Conservation (phyloP, 2,329 filamentous ascomycete species). For the Hortaea werneckii region DNA sequence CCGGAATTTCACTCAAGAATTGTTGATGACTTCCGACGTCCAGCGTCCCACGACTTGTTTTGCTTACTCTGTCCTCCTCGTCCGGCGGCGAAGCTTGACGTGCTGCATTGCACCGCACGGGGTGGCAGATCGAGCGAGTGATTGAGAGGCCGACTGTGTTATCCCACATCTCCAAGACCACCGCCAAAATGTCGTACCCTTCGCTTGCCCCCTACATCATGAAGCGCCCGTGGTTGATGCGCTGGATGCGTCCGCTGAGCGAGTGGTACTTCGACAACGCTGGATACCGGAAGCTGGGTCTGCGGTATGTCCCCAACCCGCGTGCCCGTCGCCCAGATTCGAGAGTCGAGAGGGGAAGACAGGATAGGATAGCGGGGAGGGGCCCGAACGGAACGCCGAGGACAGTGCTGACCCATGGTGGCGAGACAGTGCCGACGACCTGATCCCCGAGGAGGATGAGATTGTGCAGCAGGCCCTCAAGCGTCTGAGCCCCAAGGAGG, state of each 20-base stretch:
- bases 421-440: conserved; percentile 69
- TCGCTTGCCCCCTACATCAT: conserved; percentile 66
- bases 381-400: not conserved
- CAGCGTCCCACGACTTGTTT: not conserved
- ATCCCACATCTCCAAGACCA: conserved; percentile 8
- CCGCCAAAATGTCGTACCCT: conserved; percentile 53
- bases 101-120: not conserved
- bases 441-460: conserved; percentile 88
- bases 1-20: too few relatives aligned
- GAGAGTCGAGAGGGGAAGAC: not conserved
- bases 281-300: conserved; percentile 85
- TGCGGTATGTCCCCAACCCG: conserved; percentile 53
- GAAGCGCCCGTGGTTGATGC: conserved; percentile 77
- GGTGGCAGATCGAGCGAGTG: too few relatives aligned
- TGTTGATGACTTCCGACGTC: too few relatives aligned
- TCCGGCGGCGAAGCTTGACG: not conserved
- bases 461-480: conserved; percentile 76
- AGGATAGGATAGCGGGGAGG: not conserved
- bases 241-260: conserved; percentile 68
- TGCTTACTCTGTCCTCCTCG: not conserved
- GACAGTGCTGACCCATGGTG: not conserved
- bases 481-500: conserved; percentile 79
- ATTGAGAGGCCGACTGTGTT: not conserved
- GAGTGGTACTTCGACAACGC: conserved; percentile 82
- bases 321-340: not conserved